Evolutionary conservation across 2,329 filamentous ascomycete species (phyloP).

Genomic region (Cladosporium sp.): DNA sequence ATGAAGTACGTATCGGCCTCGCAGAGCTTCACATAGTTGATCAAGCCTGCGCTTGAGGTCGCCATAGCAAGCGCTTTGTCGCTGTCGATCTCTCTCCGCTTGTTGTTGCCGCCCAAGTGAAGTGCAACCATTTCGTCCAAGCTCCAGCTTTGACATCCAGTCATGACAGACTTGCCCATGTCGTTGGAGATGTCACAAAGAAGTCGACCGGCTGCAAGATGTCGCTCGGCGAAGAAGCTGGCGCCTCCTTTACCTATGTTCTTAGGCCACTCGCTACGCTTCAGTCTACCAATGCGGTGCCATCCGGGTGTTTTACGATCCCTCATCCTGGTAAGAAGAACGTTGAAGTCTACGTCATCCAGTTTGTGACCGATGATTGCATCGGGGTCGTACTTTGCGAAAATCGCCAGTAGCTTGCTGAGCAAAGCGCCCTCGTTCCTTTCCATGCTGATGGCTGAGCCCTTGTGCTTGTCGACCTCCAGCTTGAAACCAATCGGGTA

Average conservation of each 20-base stretch:
- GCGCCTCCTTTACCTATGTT: slow-evolving; percentile 83
- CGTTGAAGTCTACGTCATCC: slow-evolving; percentile 95
- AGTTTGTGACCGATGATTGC: slow-evolving; percentile 91
- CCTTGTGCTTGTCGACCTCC: slow-evolving; percentile 71
- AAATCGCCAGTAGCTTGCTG: slow-evolving; percentile 83
- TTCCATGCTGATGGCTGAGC: slow-evolving; percentile 71
- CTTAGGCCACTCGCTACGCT: slow-evolving; percentile 81
- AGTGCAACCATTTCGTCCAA: slow-evolving; percentile 96
- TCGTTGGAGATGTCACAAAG: slow-evolving; percentile 95
- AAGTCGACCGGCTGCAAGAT: slow-evolving; percentile 83
- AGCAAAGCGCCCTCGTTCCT: slow-evolving; percentile 84
- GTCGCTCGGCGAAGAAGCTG: slow-evolving; percentile 90
- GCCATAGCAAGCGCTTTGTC: slow-evolving; percentile 82
- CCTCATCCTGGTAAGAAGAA: slow-evolving; percentile 81
- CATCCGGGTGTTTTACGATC: slow-evolving; percentile 92
- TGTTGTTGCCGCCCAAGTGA: slow-evolving; percentile 73
- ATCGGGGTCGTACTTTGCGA: slow-evolving; percentile 88
- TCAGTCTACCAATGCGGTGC: slow-evolving; percentile 88
- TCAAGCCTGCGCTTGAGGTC: slow-evolving; percentile 75
- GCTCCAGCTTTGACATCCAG: slow-evolving; percentile 96
- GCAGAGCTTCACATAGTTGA: slow-evolving; percentile 92
- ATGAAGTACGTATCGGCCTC: slow-evolving; percentile 97
- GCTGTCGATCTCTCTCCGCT: slow-evolving; percentile 82
- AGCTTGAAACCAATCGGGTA: slow-evolving; percentile 89
- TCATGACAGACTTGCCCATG: slow-evolving; percentile 95